A percentile compares a stretch with the other conserved stretches of the same genome.
Evolutionary conservation across 371 early-diverging fungal genomes (phyloP).

Genomic region (Fennellomyces sp.): DNA sequence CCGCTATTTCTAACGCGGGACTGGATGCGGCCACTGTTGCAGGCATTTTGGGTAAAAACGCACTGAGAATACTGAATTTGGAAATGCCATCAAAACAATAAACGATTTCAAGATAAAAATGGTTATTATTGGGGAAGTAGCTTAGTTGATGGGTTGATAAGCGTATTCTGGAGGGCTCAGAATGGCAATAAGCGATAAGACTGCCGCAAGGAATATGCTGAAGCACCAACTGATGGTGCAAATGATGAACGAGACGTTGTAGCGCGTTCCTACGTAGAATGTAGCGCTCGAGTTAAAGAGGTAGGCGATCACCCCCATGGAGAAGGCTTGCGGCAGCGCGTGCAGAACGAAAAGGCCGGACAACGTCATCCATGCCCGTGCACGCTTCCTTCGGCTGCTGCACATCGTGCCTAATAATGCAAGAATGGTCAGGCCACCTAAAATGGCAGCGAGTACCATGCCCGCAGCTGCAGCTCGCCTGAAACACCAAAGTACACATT

Average conservation of each 20-base stretch:
- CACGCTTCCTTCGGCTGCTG: slow-evolving; percentile 35
- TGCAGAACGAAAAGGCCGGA: slow-evolving; percentile 21
- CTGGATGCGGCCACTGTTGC: background rate
- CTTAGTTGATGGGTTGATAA: slow-evolving; percentile 29
- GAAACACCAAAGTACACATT: background rate
- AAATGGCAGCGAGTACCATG: slow-evolving; percentile 41
- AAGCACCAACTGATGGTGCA: slow-evolving; percentile 50
- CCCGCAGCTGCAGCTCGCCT: slow-evolving; percentile 49
- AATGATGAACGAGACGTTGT: slow-evolving; percentile 47
- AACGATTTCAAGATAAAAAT: background rate
- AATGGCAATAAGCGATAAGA: slow-evolving; percentile 33
- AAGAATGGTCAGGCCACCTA: slow-evolving; percentile 38
- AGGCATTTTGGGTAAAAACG: slow-evolving; percentile 20
- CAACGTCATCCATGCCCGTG: slow-evolving; percentile 42
- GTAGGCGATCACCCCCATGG: slow-evolving; percentile 50
- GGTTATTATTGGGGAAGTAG: background rate
- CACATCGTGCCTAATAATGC: slow-evolving; percentile 30
- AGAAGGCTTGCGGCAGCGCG: slow-evolving; percentile 41
- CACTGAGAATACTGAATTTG: slow-evolving; percentile 15
- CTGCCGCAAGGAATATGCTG: slow-evolving; percentile 33
- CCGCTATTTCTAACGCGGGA: slow-evolving; percentile 16
- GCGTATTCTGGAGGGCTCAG: slow-evolving; percentile 49
- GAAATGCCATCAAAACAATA: slow-evolving; percentile 7
- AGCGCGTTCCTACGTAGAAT: slow-evolving; percentile 51
- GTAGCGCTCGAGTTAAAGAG: slow-evolving; percentile 44